Conservation (phyloP, 768 basidiomycete species). For the Coprinopsis strossmayeri region DNA sequence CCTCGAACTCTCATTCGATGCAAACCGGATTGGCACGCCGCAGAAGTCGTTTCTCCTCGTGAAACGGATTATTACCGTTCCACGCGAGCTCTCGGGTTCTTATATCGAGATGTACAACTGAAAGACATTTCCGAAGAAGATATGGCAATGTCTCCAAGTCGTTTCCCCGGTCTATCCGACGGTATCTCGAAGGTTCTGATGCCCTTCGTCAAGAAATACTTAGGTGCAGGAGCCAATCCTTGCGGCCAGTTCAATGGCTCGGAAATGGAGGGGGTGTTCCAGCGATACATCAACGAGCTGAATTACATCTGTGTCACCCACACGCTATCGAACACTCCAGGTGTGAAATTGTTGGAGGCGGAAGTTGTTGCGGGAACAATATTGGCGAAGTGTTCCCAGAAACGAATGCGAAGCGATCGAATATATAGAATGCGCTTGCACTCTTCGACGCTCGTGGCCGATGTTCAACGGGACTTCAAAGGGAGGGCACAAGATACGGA, state of each 20-base stretch:
- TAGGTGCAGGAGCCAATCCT: slow-evolving; percentile 15
- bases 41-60: slow-evolving; percentile 47
- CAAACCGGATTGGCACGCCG: slow-evolving; percentile 77
- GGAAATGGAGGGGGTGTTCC: slow-evolving; percentile 35
- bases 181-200: slow-evolving; percentile 31
- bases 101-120: slow-evolving; percentile 59
- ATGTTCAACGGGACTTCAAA: slow-evolving; percentile 36
- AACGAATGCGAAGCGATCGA: slow-evolving; percentile 51
- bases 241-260: slow-evolving; percentile 17
- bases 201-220: slow-evolving; percentile 22
- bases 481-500: slow-evolving; percentile 12
- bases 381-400: slow-evolving; percentile 59
- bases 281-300: slow-evolving; percentile 56
- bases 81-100: slow-evolving; percentile 58
- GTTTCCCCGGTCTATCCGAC: slow-evolving; percentile 22
- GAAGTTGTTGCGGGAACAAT: slow-evolving; percentile 75
- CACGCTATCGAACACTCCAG: slow-evolving; percentile 51
- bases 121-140: slow-evolving; percentile 25
- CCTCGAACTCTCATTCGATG: slow-evolving; percentile 53
- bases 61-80: slow-evolving; percentile 68
- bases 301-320: slow-evolving; percentile 66
- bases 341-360: slow-evolving; percentile 55
- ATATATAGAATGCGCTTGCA: slow-evolving; percentile 60
- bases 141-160: slow-evolving; percentile 13
- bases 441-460: slow-evolving; percentile 41